Evolutionary conservation across 148 eudicot genomes (phyloP), one percentile per base, ranked within the genome.

Genomic region (Vaccinium myrtillus): DNA sequence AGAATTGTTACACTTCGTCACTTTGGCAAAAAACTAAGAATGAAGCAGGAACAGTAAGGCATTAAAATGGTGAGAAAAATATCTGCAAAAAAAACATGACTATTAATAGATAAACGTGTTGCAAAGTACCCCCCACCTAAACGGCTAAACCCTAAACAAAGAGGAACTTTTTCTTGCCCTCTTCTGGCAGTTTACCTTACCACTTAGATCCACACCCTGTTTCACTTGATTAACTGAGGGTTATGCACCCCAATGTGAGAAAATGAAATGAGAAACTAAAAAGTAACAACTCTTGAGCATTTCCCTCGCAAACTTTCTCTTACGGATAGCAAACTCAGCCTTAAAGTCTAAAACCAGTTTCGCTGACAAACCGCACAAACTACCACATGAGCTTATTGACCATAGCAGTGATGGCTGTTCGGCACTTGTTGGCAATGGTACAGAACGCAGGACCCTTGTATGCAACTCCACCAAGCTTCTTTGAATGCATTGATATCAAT

Each of bases 381-480:
- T 0, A 67, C 70, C 32, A 65, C 71, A 65, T 27, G 16, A 69
- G 39, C 39, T 69, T 27, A 18, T 25, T 25, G 36, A 12, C 39
- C 74, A 69, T 3, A 25, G 18, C 15, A 27, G 39, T 16, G 36
- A 69, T 69, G 30, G 74, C 18, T 69, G 36, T 25, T 36, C 4
- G 39, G 74, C 4, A 69, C 74, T 69, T 15, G 39, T 69, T 27
- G 36, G 74, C 74, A 69, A 69, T 73, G 36, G 11, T n/a, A 73
- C 76, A 73, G 49, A 27, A 73, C 10, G 12, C 76, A 73, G 76
- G 12, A 73, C 10, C 76, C 75, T 71, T 7, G 75, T 32, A 30
- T 71, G 75, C 11, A 73, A 73, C 76, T 6, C 76, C 76, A 73
- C 18, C 48, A 36, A 14, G 76, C 76, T 73, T 73, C 76, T 48